Conservation (phyloP, 2,329 filamentous ascomycete genomes). For the Tolypocladium amazonense region DNA sequence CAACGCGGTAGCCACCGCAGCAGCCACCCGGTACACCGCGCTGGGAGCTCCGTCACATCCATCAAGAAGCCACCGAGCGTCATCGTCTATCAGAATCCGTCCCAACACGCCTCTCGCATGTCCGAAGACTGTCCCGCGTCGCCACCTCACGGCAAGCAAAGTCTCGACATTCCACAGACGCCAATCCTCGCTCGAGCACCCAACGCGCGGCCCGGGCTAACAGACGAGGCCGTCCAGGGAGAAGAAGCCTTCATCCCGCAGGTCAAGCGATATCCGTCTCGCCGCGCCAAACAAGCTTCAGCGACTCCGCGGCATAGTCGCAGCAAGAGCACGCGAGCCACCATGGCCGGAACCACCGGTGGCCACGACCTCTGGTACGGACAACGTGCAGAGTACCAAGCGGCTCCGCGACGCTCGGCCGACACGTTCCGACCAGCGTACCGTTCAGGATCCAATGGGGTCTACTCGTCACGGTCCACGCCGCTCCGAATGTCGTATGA, state of each 20-base stretch:
- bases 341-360: conserved; percentile 27
- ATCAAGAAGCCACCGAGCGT: conserved; percentile 38
- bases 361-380: conserved; percentile 28
- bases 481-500: conserved; percentile 34
- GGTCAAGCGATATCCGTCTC: conserved; percentile 40
- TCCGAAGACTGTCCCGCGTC: conserved; percentile 19
- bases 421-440: conserved; percentile 12
- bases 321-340: conserved; percentile 36
- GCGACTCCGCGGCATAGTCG: conserved; percentile 24
- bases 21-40: conserved; percentile 12
- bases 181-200: conserved; percentile 49
- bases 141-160: conserved; percentile 26
- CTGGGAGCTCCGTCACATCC: conserved; percentile 19
- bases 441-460: not conserved
- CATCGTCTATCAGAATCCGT: conserved; percentile 38
- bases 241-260: conserved; percentile 47
- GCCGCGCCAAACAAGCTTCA: conserved; percentile 39
- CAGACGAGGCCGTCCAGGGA: conserved; percentile 49
- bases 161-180: conserved; percentile 34
- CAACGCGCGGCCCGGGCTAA: conserved; percentile 51
- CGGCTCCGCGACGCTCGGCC: conserved; percentile 19
- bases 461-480: conserved; percentile 30
- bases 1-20: conserved; percentile 3
- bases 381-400: conserved; percentile 19
- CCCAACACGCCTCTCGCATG: conserved; percentile 5